A percentile compares a stretch with the other conserved stretches of the same genome.
Conservation (phyloP, 2,329 filamentous ascomycete genomes). For the Penicillium brasilianum region DNA sequence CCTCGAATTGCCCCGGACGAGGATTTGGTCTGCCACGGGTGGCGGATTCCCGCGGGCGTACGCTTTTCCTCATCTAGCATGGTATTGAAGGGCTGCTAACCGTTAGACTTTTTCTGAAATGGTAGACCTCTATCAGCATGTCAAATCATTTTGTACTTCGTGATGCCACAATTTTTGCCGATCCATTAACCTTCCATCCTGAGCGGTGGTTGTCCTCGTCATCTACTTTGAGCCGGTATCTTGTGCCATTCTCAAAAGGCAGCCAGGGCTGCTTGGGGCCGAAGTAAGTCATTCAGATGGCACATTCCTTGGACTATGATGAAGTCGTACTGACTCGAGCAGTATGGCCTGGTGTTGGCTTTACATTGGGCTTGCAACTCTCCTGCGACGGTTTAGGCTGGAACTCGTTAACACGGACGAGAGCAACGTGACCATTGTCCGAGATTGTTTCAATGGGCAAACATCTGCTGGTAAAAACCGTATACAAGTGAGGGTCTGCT, state of each 20-base stretch:
- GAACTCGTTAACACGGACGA: not conserved
- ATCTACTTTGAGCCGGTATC: not conserved
- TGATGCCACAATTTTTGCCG: not conserved
- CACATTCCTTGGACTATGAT: no score
- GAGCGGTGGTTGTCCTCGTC: not conserved
- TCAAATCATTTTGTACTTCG: not conserved
- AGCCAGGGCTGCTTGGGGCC: slow-evolving; percentile 5
- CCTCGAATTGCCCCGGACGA: slow-evolving; percentile 5
- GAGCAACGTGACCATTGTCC: not conserved
- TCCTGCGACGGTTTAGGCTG: not conserved
- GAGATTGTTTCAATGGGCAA: slow-evolving; percentile 7
- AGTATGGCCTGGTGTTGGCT: slow-evolving; percentile 1
- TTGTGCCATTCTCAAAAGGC: slow-evolving; percentile 4
- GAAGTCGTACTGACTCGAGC: not conserved
- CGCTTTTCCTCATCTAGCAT: not conserved
- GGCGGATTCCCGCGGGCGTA: slow-evolving; percentile 1
- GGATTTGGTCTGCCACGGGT: slow-evolving; percentile 2
- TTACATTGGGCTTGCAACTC: not conserved
- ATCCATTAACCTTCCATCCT: not conserved
- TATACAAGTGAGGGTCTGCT: not conserved
- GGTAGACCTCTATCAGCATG: slow-evolving; percentile 2
- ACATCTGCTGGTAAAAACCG: not conserved
- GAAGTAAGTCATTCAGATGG: not conserved
- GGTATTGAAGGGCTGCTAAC: not conserved
- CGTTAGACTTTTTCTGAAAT: no score